Evolutionary conservation across 1,284 basidiomycete genomes (phyloP), one percentile per base, ranked within the genome.

Genomic region (Takashimella tepidaria): DNA sequence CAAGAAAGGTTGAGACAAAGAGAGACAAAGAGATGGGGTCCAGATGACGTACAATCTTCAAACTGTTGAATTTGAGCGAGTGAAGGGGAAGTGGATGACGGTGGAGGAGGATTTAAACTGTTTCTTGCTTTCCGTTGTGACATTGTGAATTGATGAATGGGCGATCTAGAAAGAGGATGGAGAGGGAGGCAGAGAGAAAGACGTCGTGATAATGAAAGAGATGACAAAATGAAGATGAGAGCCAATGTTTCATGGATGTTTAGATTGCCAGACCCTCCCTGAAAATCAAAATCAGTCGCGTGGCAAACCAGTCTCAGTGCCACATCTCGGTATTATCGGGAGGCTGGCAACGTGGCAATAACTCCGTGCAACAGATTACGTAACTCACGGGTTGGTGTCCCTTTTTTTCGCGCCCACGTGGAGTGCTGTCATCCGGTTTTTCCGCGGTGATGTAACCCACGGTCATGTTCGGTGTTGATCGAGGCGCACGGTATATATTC

Each of bases 81-180:
- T 16, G 31, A 37, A 37, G 31, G 31, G 10, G 31, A 8, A 8
- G 31, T 8, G 31, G 31, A 37, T 44, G 55, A 56, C 23, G 62
- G 57, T 40, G 57, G 60, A 13, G 61, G 57, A 13, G 63, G 61
- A 10, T 41, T 57, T 13, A 59, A 55, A 40, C 57, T 44, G 3
- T 22, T 44, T 31, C 53, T 26, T 23, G 58, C 31, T 37, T 37
- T 37, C 31, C 31, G 31, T 16, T 37, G 31, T 8, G 31, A 37
- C 31, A 37, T 37, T 8, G 31, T 37, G 31, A 8, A 8, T 37
- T 8, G 31, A 16, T 8, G 31, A 37, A 16, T 37, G 31, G 8
- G 31, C n/a, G n/a, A n/a, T n/a, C n/a, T n/a, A 37, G 31, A 37
- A 16, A 37, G 31, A 37, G 31, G 8, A 8, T 37, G 31, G n/a